Base-by-base conservation (phyloP, 129 eudicot genomes). In the Chrysanthemum makinoi region DNA sequence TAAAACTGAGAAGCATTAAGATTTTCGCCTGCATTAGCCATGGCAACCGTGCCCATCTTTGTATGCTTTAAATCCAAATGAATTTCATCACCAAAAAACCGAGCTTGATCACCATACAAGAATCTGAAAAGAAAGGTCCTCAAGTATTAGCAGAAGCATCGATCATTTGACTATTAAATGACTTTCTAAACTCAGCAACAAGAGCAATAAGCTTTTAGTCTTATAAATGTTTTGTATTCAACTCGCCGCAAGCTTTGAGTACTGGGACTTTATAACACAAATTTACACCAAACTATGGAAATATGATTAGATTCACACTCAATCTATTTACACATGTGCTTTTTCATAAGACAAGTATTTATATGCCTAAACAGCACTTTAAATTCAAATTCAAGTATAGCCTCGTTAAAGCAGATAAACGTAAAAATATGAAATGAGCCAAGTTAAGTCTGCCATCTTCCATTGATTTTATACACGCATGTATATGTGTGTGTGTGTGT, bases 1-100 rank as follows among this genome's bases (percentile, higher is more conserved):
- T 95, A 95, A 77, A 95, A 95, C 96, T 90, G 98, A 50, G 99
- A 95, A 56, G 99, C 99, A 76, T 95, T 95, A 6, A 88, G 83
- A 78, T 95, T 77, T 77, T 95, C 94, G 24, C 99, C 99, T 61
- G 88, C 99, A 84, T 97, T 86, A 59, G 91, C 96, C 99, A 90
- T 95, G 46, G 99, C 97, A 73, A 95, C 82, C 2, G 97, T 95
- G 16, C 99, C 99, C 66, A 56, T 90, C 83, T 90, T 95, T 5
- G 91, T 63, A 89, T 95, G 99, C 78, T 95, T 95, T 20, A 90
- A 51, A 77, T 95, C 97, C 84, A 88, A 82, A 69, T 73, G 91
- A 62, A 95, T 90, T 74, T 95, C 97, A 62, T 95, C 99, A 20
- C 86, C 83, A 56, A 90, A 95, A 83, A 95, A 95, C 16, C 96